Percentiles rank a stretch among this genome's conserved stretches.
Evolutionary conservation across 2,329 filamentous ascomycete genomes (phyloP).

Genomic region (Graphilbum sp.): DNA sequence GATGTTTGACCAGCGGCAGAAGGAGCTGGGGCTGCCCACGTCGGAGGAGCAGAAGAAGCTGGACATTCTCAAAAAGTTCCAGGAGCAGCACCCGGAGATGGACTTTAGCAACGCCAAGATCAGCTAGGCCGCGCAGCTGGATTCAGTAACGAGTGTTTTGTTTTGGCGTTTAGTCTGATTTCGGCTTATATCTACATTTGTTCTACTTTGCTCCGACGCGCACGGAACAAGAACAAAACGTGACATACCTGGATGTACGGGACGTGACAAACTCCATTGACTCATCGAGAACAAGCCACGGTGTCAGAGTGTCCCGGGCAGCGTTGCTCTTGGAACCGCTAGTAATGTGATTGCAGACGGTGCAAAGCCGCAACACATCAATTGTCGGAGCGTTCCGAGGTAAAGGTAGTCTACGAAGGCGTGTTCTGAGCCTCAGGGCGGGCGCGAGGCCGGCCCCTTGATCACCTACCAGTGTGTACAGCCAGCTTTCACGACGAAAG

Average conservation of each 20-base stretch:
- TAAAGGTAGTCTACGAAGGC: background rate
- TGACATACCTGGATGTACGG: conserved; percentile 26
- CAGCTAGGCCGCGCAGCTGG: conserved; percentile 22
- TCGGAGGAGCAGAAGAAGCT: conserved; percentile 93
- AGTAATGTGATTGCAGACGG: conserved; percentile 37
- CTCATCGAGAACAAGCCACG: conserved; percentile 16
- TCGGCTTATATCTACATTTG: no score
- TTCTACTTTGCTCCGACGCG: no score
- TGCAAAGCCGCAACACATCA: conserved; percentile 31
- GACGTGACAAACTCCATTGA: conserved; percentile 46
- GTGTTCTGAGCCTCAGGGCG: no score
- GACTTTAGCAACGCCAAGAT: conserved; percentile 58
- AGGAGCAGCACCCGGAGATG: conserved; percentile 60
- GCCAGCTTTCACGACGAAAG: no score
- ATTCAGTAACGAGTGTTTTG: no score
- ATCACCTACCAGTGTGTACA: no score
- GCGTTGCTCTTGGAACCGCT: conserved; percentile 39
- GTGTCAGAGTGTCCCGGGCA: conserved; percentile 45
- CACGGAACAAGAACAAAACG: background rate
- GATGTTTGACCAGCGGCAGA: conserved; percentile 98
- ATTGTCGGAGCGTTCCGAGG: conserved; percentile 33
- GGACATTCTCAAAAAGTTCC: conserved; percentile 86
- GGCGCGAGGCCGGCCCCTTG: no score
- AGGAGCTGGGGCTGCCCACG: conserved; percentile 75
- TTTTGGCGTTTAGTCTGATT: no score